Percentiles rank a stretch among this genome's conserved stretches.
Conservation (phyloP, 129 eudicot genomes). For the Chrysanthemum seticuspe region DNA sequence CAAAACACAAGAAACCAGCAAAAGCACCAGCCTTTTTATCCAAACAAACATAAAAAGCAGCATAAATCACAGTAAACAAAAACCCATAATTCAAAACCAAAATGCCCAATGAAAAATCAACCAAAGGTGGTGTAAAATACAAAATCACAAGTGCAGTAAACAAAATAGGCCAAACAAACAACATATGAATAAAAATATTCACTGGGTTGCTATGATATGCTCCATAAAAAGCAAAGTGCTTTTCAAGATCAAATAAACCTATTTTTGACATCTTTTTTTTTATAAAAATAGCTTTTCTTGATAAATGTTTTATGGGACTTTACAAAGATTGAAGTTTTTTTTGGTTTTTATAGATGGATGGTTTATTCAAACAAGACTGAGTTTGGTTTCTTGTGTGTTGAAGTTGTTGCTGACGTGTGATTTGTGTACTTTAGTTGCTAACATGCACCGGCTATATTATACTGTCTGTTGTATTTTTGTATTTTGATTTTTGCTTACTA, state of each 20-base stretch:
- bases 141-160: slow-evolving; percentile 56
- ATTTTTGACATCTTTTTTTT: slow-evolving; percentile 33
- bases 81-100: slow-evolving; percentile 64
- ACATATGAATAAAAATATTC: slow-evolving; percentile 66
- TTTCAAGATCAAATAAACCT: slow-evolving; percentile 83
- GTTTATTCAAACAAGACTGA: not conserved
- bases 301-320: slow-evolving; percentile 12
- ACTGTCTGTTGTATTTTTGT: no score
- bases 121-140: slow-evolving; percentile 62
- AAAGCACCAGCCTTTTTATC: slow-evolving; percentile 73
- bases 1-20: slow-evolving; percentile 61
- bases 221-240: slow-evolving; percentile 89
- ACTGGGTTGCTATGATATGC: slow-evolving; percentile 91
- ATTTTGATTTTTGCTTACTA: no score
- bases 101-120: slow-evolving; percentile 27
- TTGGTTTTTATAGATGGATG: slow-evolving; percentile 16
- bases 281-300: not conserved
- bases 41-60: slow-evolving; percentile 53
- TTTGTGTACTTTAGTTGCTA: not conserved
- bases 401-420: slow-evolving; percentile 9
- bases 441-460: slow-evolving; percentile 13
- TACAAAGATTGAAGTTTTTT: slow-evolving; percentile 10
- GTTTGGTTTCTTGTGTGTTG: slow-evolving; percentile 10
- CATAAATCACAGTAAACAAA: slow-evolving; percentile 51
- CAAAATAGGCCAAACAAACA: slow-evolving; percentile 89